Percentiles rank a stretch among this genome's conserved stretches.
Conservation (phyloP, 495 filamentous ascomycete genomes). For the Lophiotrema nucula region DNA sequence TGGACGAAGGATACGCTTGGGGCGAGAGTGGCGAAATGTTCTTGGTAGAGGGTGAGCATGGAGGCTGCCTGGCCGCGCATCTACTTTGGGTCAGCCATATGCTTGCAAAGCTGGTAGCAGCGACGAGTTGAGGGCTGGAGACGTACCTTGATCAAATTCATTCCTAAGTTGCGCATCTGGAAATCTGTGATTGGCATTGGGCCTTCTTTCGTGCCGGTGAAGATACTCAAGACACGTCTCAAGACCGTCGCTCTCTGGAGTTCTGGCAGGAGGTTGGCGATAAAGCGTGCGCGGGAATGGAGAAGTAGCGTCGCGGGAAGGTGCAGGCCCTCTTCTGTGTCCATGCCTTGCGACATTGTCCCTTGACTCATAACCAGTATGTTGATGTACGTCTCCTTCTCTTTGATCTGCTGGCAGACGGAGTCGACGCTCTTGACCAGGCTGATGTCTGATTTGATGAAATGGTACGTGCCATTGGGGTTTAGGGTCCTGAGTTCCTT, state of each 20-base stretch:
- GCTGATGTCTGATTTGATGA: constrained; percentile 55
- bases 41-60: constrained; percentile 54
- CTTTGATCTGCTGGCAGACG: constrained; percentile 53
- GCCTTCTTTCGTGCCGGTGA: constrained; percentile 55
- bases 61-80: constrained; percentile 50
- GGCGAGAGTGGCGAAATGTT: constrained; percentile 47
- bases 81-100: no score
- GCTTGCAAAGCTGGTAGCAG: no score
- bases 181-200: constrained; percentile 51
- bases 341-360: constrained; percentile 37
- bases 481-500: constrained; percentile 51
- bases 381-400: constrained; percentile 55
- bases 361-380: constrained; percentile 57
- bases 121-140: constrained; percentile 48
- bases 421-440: constrained; percentile 58
- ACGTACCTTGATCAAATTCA: constrained; percentile 37
- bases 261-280: constrained; percentile 60
- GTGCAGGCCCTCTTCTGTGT: constrained; percentile 37
- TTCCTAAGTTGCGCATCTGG: constrained; percentile 31
- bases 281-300: constrained; percentile 39
- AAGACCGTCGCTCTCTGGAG: constrained; percentile 38
- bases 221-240: constrained; percentile 58
- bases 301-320: constrained; percentile 12
- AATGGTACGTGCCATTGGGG: constrained; percentile 52
- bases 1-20: constrained; percentile 60